phyloP scores from a whole-genome alignment of 108 stramenopile species.

The Mediolabrus comicus region DNA sequence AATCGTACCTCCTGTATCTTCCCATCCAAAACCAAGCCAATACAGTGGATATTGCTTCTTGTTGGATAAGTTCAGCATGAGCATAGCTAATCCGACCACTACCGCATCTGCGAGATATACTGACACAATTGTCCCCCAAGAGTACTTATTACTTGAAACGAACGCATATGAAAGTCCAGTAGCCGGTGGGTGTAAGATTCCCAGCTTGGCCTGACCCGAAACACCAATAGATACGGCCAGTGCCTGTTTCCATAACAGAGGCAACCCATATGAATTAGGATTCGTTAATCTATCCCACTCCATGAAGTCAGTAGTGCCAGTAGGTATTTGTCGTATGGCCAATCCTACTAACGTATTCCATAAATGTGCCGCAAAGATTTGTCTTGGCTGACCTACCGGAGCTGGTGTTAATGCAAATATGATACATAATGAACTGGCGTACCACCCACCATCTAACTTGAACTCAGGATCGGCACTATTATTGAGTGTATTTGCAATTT shows the following conservation, averaged over 20 bases:
- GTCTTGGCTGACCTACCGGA: conserved; percentile 33
- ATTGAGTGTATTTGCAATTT: not conserved
- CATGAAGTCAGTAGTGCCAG: not conserved
- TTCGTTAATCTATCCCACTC: not conserved
- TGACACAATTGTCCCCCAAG: conserved; percentile 11
- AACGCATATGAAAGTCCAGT: conserved; percentile 15
- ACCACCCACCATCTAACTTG: conserved; percentile 19
- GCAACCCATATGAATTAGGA: not conserved
- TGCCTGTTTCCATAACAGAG: conserved; percentile 18
- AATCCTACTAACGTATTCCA: conserved; percentile 27
- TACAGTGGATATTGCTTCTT: conserved; percentile 24
- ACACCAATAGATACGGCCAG: conserved; percentile 20
- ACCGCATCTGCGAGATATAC: conserved; percentile 1
- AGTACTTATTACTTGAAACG: not conserved
- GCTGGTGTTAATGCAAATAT: conserved; percentile 40
- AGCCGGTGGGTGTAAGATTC: conserved; percentile 32
- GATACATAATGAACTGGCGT: conserved; percentile 13
- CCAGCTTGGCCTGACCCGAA: conserved; percentile 21
- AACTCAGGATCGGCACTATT: not conserved
- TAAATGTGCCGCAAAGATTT: conserved; percentile 23
- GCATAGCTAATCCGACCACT: conserved; percentile 6
- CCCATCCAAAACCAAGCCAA: conserved; percentile 24
- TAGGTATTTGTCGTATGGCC: conserved; percentile 13
- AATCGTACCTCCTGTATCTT: not conserved
- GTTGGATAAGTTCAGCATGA: conserved; percentile 15